A percentile compares a stretch with the other conserved stretches of the same genome.
These are phyloP conservation scores for Sungouiozyma intestinalis DNA, from an alignment of 805 yeast genomes.

Conservation along the genomic window DNA sequence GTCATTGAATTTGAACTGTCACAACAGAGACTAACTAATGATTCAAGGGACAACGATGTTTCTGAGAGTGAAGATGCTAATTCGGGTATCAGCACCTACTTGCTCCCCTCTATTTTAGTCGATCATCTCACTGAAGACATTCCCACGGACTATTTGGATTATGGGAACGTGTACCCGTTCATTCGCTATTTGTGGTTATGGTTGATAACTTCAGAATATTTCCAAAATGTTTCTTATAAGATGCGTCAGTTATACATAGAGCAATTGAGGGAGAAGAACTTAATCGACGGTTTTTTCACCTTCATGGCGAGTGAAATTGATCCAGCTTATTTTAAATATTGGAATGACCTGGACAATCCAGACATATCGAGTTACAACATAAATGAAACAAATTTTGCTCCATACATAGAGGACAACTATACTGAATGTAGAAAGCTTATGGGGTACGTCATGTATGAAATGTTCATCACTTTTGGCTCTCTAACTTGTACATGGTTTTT, in stretches of 20 bases:
- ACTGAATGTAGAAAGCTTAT: conserved; percentile 23
- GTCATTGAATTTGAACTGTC: conserved; percentile 53
- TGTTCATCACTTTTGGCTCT: conserved; percentile 26
- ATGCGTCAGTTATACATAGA: conserved; percentile 50
- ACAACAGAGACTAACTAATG: conserved; percentile 29
- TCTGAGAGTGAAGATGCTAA: conserved; percentile 11
- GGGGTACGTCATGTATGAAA: conserved; percentile 18
- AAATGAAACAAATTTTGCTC: conserved; percentile 9
- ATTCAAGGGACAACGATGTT: conserved; percentile 13
- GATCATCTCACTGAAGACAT: conserved; percentile 22
- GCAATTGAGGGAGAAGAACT: conserved; percentile 41
- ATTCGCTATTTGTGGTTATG: conserved; percentile 55
- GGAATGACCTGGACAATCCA: conserved; percentile 17
- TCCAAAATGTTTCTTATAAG: conserved; percentile 53
- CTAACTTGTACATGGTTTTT: conserved; percentile 48
- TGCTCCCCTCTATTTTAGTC: conserved; percentile 31
- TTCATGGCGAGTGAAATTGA: conserved; percentile 47
- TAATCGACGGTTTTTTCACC: conserved; percentile 41
- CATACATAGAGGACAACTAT: conserved; percentile 20
- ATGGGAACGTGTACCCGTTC: conserved; percentile 29
- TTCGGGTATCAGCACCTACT: conserved; percentile 12
- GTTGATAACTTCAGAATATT: conserved; percentile 51
- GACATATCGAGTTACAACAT: conserved; percentile 16
- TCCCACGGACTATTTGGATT: conserved; percentile 31
- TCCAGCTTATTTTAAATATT: conserved; percentile 20